phyloP scores from a whole-genome alignment of 331 rosid species.

The Pyracantha coccinea region DNA sequence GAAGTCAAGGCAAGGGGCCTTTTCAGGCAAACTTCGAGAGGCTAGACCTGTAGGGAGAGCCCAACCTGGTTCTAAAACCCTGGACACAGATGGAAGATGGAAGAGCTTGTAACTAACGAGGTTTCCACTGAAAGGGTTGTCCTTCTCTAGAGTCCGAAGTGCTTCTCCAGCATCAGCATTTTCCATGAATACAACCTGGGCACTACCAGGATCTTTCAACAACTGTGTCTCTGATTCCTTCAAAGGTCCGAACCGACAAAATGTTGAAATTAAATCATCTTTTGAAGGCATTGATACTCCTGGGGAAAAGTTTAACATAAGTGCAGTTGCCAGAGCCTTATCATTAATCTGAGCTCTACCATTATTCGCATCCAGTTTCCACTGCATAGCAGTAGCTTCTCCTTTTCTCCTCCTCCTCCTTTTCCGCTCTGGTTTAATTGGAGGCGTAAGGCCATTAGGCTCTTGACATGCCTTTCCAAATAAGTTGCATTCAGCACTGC shows the following conservation, averaged over 20 bases:
- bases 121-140: conserved; percentile 44
- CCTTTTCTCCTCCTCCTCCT: conserved; percentile 27
- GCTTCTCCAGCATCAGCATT: conserved; percentile 62
- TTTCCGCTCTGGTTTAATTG: conserved; percentile 24
- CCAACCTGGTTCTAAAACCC: conserved; percentile 4
- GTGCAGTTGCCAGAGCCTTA: conserved; percentile 41
- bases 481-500: conserved; percentile 29
- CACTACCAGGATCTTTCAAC: conserved; percentile 34
- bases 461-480: conserved; percentile 23
- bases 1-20: conserved; percentile 40
- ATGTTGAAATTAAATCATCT: conserved; percentile 48
- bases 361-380: background rate
- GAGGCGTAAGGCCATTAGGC: conserved; percentile 24
- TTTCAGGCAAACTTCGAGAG: conserved; percentile 19
- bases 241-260: conserved; percentile 74
- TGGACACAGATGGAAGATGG: conserved; percentile 26
- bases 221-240: conserved; percentile 51
- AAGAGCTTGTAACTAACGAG: conserved; percentile 46
- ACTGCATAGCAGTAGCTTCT: conserved; percentile 18
- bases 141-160: conserved; percentile 35
- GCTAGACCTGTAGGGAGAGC: conserved; percentile 15
- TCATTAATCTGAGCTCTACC: conserved; percentile 27
- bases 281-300: conserved; percentile 56
- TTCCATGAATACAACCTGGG: conserved; percentile 52
- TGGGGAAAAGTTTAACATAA: conserved; percentile 52